These are phyloP conservation scores for Plasmodium inui DNA, from an alignment of 169 alveolate genomes.

Conservation along the genomic window DNA sequence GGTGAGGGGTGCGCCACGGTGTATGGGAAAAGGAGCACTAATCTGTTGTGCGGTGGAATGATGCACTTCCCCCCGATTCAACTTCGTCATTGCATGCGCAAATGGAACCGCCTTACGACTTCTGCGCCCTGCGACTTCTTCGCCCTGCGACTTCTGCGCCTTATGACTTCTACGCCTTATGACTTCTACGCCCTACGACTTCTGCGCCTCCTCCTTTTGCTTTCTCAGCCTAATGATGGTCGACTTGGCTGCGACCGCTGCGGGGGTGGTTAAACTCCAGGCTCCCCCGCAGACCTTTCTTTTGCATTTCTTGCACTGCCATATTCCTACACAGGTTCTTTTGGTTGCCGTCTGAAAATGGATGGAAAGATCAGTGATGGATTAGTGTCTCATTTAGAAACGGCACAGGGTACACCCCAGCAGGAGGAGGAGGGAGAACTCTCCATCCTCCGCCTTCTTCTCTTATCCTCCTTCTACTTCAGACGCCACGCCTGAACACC, in stretches of 20 bases:
- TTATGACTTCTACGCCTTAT: no score
- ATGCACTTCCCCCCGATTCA: neutral
- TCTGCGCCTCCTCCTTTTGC: constrained; percentile 84
- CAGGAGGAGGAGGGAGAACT: neutral
- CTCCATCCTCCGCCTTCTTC: neutral
- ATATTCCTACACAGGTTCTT: constrained; percentile 97
- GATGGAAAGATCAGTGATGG: neutral
- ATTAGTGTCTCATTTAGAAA: neutral
- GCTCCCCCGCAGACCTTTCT: constrained; percentile 98
- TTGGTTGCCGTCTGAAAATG: constrained; percentile 89
- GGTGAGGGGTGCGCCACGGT: neutral
- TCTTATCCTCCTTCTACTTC: neutral
- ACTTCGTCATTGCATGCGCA: neutral
- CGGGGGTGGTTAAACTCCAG: constrained; percentile 96
- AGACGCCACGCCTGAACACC: neutral
- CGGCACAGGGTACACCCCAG: neutral
- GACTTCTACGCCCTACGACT: constrained; percentile 10
- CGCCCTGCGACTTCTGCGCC: no score
- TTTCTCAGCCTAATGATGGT: constrained; percentile 84
- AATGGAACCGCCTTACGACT: neutral
- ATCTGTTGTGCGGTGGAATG: neutral
- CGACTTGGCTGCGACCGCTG: constrained; percentile 95
- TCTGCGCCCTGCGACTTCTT: no score
- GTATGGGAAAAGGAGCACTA: neutral
- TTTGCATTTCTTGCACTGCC: constrained; percentile 97